phyloP scores from a whole-genome alignment of 2,329 filamentous ascomycete species.

The Fusarium haematococcum region DNA sequence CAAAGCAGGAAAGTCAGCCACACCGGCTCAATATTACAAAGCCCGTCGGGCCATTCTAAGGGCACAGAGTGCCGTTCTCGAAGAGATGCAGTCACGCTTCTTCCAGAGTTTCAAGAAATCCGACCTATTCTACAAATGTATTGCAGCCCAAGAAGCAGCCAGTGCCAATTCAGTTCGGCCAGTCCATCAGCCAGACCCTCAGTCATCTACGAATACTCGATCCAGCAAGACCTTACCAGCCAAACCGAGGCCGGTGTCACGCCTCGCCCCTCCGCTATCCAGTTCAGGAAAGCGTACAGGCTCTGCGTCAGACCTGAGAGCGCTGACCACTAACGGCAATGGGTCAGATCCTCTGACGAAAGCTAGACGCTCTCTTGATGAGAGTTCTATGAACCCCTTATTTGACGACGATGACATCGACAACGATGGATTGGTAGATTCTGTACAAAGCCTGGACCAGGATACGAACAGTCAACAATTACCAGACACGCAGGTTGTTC shows the following conservation, averaged over 20 bases:
- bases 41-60: constrained; percentile 85
- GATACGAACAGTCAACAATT: constrained; percentile 66
- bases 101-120: constrained; percentile 91
- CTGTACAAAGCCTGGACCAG: constrained; percentile 82
- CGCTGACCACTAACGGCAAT: constrained; percentile 52
- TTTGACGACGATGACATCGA: constrained; percentile 89
- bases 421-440: constrained; percentile 75
- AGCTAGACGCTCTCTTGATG: constrained; percentile 78
- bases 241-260: constrained; percentile 59
- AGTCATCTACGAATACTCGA: constrained; percentile 40
- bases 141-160: constrained; percentile 85
- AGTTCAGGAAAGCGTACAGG: constrained; percentile 56
- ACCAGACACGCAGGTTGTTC: constrained; percentile 83
- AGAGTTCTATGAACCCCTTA: constrained; percentile 62
- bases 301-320: constrained; percentile 62
- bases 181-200: constrained; percentile 36
- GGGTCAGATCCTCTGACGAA: constrained; percentile 55
- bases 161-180: constrained; percentile 45
- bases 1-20: constrained; percentile 79
- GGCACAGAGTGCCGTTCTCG: constrained; percentile 84
- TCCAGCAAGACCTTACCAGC: constrained; percentile 54
- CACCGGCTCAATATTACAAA: constrained; percentile 82
- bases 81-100: constrained; percentile 84
- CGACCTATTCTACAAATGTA: constrained; percentile 94
- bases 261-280: constrained; percentile 52